Evolutionary conservation across 2,329 filamentous ascomycete genomes (phyloP), one percentile per base, ranked within the genome.

Genomic region (Sporothrix luriei): DNA sequence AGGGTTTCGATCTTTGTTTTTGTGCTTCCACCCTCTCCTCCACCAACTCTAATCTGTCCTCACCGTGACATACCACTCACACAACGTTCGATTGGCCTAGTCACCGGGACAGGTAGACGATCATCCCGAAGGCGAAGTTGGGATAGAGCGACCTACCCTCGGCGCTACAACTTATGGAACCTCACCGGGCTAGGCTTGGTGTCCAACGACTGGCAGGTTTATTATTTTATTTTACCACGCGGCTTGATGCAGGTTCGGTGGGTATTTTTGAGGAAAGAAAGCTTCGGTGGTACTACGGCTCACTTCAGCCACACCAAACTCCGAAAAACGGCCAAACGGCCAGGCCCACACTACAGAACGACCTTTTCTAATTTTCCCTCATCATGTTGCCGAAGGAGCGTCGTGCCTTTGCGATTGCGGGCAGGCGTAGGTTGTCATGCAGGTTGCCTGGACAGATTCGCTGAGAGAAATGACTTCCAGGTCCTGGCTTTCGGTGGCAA

Each of bases 221-320:
- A 33, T 43, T 5, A 10, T 29, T 16, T 38, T n/a, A 21, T 26
- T 26, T 62, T 21, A 46, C 38, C 40, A 46, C 57, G 13, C n/a
- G 38, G 38, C 16, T 46, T 26, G 38, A 46, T n/a, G 21, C 57
- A 29, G 38, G 21, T n/a, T 62, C 29, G 57, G 57, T 62, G 13
- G 38, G 38, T 26, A 19, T 10, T 43, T 9, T 26, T 10, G 38
- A 7, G 26, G 21, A 54, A 55, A 33, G 38, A 51, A 26, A 38
- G 21, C 33, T 29, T 66, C 64, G 64, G 64, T 51, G 29, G 49
- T 51, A 40, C 48, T 54, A 43, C 49, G 65, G 65, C 51, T 67
- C 40, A 46, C 65, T 67, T 54, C 51, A 67, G 65, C 65, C 65
- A 67, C 65, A 55, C 61, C 48, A 55, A 38, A 54, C 38, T 24